A percentile compares a stretch with the other conserved stretches of the same genome.
Evolutionary conservation across 345 rosid species (phyloP).

Genomic region (Mercurialis annua): DNA sequence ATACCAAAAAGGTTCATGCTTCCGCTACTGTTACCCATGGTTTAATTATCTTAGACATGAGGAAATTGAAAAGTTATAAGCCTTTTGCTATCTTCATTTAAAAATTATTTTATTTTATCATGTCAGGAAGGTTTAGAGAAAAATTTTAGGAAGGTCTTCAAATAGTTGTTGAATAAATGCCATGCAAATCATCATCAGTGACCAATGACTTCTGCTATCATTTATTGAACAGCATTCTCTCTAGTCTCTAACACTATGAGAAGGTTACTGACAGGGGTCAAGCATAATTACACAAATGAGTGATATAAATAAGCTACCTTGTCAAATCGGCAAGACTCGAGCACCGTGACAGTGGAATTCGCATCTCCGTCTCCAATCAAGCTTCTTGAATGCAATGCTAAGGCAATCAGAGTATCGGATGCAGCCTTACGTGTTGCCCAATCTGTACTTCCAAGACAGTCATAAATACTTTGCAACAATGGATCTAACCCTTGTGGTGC

Average conservation of each 20-base stretch:
- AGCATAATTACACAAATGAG: neutral
- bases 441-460: slow-evolving; percentile 88
- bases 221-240: neutral
- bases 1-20: no score
- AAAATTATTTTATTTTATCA: neutral
- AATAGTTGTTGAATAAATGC: neutral
- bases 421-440: slow-evolving; percentile 99
- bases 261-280: neutral
- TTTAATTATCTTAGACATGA: neutral
- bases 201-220: neutral
- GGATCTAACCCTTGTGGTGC: slow-evolving; percentile 76
- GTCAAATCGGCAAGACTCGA: slow-evolving; percentile 90
- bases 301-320: slow-evolving; percentile 49
- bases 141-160: neutral
- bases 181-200: neutral
- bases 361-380: slow-evolving; percentile 60
- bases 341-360: slow-evolving; percentile 55
- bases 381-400: slow-evolving; percentile 76
- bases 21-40: no score
- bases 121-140: neutral
- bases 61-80: neutral
- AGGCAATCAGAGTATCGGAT: slow-evolving; percentile 70
- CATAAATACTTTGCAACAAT: slow-evolving; percentile 78
- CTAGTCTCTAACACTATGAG: neutral
- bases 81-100: neutral